A percentile compares a stretch with the other conserved stretches of the same genome.
phyloP scores from a whole-genome alignment of 169 alveolate genomes.

The Plasmodium sp. region DNA sequence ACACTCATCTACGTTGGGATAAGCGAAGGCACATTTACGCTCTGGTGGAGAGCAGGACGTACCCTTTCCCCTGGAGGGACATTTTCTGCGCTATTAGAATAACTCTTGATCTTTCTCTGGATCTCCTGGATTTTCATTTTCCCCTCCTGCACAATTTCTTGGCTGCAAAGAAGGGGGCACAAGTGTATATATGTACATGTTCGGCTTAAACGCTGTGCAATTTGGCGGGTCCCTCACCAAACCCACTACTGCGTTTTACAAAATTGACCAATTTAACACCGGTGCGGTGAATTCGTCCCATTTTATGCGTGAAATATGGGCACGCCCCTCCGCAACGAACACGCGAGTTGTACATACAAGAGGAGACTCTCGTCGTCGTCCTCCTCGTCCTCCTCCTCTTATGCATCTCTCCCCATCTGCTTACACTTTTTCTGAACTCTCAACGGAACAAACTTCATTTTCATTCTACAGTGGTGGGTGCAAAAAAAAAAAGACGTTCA shows the following conservation, averaged over 20 bases:
- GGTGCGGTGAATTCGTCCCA: not conserved
- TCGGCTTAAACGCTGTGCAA: not conserved
- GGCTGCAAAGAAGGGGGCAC: slow-evolving; percentile 5
- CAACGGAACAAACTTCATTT: slow-evolving; percentile 60
- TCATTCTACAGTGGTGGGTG: slow-evolving; percentile 7
- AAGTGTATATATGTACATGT: not conserved
- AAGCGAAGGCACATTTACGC: not conserved
- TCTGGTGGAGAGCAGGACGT: not conserved
- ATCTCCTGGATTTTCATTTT: slow-evolving; percentile 61
- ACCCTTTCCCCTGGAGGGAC: slow-evolving; percentile 47
- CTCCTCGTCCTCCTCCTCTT: not conserved
- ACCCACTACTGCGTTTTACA: not conserved
- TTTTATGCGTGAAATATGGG: not conserved
- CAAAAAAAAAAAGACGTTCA: slow-evolving; percentile 2
- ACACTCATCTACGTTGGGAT: not conserved
- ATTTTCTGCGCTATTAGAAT: slow-evolving; percentile 17
- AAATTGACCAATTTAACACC: not conserved
- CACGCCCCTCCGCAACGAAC: not conserved
- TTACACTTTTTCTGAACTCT: slow-evolving; percentile 71
- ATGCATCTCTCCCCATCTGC: not conserved
- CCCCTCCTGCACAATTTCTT: slow-evolving; percentile 63
- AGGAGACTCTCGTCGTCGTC: not conserved
- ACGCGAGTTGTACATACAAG: not conserved
- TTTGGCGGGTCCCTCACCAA: not conserved
- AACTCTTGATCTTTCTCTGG: slow-evolving; percentile 41